phyloP scores from a whole-genome alignment of 108 stramenopile genomes.

The Fragilaria crotonensis region DNA sequence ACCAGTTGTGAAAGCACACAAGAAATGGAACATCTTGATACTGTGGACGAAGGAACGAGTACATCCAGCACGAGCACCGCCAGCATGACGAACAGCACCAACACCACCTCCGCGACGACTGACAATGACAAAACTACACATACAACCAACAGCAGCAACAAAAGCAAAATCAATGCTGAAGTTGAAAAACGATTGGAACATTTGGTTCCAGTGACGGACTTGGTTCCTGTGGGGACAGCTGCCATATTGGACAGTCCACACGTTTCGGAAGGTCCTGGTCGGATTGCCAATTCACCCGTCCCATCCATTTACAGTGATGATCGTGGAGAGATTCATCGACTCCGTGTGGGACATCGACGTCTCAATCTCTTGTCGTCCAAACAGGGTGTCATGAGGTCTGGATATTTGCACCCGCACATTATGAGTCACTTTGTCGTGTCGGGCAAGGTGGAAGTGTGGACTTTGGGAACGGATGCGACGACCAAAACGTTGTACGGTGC shows the following conservation, averaged over 20 bases:
- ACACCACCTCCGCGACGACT: too few species aligned
- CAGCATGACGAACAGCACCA: too few species aligned
- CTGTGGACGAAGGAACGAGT: too few species aligned
- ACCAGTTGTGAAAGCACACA: too few species aligned
- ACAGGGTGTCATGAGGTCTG: constrained; percentile 36
- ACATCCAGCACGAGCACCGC: too few species aligned
- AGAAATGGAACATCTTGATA: too few species aligned
- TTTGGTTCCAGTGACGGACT: constrained; percentile 9
- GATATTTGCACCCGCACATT: constrained; percentile 39
- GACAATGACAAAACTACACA: too few species aligned
- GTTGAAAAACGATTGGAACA: too few species aligned
- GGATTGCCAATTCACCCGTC: constrained; percentile 29
- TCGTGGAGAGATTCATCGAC: constrained; percentile 47
- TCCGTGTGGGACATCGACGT: constrained; percentile 27
- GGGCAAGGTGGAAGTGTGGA: constrained; percentile 56
- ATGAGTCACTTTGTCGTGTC: constrained; percentile 37
- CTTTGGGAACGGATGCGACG: constrained; percentile 22
- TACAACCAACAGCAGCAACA: too few species aligned
- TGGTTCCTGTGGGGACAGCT: constrained; percentile 24
- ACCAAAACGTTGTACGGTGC: constrained; percentile 12
- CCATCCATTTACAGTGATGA: constrained; percentile 39
- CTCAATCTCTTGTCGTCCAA: constrained; percentile 46
- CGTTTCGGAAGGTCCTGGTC: constrained; percentile 34
- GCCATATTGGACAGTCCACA: constrained; percentile 30
- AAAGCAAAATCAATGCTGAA: too few species aligned